Evolutionary conservation across 2,329 filamentous ascomycete species (phyloP), one percentile per base, ranked within the genome.

Genomic region (Arachnopeziza araneosa): DNA sequence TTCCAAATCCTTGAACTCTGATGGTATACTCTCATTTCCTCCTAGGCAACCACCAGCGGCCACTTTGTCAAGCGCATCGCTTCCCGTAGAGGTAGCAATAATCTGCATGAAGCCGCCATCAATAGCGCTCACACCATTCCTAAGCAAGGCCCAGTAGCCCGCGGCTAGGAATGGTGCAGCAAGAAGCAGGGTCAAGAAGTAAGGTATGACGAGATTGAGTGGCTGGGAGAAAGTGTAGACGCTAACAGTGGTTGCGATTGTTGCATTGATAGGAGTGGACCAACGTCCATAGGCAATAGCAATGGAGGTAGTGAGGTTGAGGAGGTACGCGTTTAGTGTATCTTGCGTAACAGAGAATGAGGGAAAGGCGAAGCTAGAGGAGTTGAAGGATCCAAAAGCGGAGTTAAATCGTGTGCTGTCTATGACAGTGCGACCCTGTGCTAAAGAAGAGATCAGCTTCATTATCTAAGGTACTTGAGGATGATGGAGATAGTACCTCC

Each of bases 221-320:
- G 65, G 67, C 24, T 62, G 54, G 0, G 62, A 64, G 52, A 69
- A 67, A n/a, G 21, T 56, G 22, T 66, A 69, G 4, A 68, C 60
- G 48, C 65, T 66, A 30, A 64, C 50, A 9, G 56, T 52, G 1
- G 51, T 55, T 7, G 17, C 30, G 1, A 52, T 50, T 10, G 60
- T 67, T 2, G 65, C 59, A 24, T 66, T 67, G 1, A 52, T 50
- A 5, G 52, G 60, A 1, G 62, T 66, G 32, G 61, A 56, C 63
- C 62, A 66, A 5, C 49, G 19, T 2, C 57, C 55, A 36, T 60
- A 66, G 1, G 63, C 50, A 12, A 51, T 21, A 60, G 64, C 63
- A 0, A 59, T 55, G 1, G 64, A 67, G 6, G 56, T 60, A 2
- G 66, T 67, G 8, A 65, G 58, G 44, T 68, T 68, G 57, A 67